phyloP scores from a whole-genome alignment of 441 rosid species.

The Mallotus repandus region DNA sequence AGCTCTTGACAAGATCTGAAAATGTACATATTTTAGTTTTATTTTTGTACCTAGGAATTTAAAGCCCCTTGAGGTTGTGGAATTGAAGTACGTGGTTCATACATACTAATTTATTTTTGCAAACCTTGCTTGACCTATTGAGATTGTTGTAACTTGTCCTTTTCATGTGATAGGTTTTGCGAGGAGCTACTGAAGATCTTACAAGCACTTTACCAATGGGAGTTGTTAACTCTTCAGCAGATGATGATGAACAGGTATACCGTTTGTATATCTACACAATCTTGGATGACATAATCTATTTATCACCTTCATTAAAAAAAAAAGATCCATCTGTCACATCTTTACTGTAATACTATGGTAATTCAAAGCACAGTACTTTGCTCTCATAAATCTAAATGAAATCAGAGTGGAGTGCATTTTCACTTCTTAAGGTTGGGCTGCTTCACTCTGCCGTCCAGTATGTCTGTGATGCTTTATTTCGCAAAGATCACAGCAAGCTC shows the following conservation, averaged over 20 bases:
- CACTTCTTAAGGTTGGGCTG: too few relatives aligned
- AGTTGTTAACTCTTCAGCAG: conserved; percentile 51
- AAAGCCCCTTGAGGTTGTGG: background rate
- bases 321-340: too few relatives aligned
- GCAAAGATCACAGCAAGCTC: too few relatives aligned
- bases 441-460: too few relatives aligned
- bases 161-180: conserved; percentile 40
- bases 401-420: background rate
- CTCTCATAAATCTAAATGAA: background rate
- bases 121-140: too few relatives aligned
- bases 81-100: background rate
- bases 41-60: background rate
- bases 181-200: conserved; percentile 42
- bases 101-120: background rate
- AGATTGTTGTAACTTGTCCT: conserved; percentile 10
- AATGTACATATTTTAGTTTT: background rate
- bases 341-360: background rate
- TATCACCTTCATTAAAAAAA: background rate
- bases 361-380: too few relatives aligned
- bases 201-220: conserved; percentile 43
- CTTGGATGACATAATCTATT: background rate
- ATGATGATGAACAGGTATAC: conserved; percentile 65
- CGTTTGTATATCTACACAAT: background rate
- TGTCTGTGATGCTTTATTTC: too few relatives aligned
- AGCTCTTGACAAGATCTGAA: background rate